phyloP scores from a whole-genome alignment of 2,329 filamentous ascomycete species.

The Drechmeria coniospora region DNA sequence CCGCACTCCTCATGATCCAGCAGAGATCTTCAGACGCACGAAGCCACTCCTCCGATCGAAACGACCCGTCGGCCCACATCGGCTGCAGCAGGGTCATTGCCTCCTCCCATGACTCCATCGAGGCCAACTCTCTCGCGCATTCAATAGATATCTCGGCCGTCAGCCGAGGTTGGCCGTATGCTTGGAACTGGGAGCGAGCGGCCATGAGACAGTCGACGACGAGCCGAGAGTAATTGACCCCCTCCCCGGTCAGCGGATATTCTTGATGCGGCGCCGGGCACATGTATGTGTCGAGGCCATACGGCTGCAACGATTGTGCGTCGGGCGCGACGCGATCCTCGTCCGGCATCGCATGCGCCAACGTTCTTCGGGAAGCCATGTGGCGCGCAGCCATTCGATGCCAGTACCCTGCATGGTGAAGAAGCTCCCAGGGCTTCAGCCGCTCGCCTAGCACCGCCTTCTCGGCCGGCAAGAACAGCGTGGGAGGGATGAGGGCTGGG shows the following conservation, averaged over 20 bases:
- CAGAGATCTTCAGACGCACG: constrained; percentile 43
- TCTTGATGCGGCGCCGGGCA: constrained; percentile 49
- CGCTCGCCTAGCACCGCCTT: constrained; percentile 42
- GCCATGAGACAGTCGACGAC: constrained; percentile 36
- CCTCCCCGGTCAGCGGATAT: constrained; percentile 32
- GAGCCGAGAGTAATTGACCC: constrained; percentile 38
- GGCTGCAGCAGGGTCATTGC: constrained; percentile 38
- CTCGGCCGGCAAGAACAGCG: constrained; percentile 37
- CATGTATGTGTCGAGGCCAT: constrained; percentile 50
- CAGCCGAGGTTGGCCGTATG: constrained; percentile 35
- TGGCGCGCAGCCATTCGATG: constrained; percentile 46
- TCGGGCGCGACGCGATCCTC: constrained; percentile 39
- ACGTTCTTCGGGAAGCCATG: constrained; percentile 31
- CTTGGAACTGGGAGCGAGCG: constrained; percentile 37
- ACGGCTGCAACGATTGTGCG: constrained; percentile 30
- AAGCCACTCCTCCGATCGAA: constrained; percentile 44
- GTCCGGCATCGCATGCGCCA: constrained; percentile 42
- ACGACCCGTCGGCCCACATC: constrained; percentile 41
- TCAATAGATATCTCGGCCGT: constrained; percentile 42
- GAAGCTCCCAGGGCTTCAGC: constrained; percentile 44
- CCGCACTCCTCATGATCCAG: constrained; percentile 45
- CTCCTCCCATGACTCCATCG: constrained; percentile 34
- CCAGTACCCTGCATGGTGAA: constrained; percentile 56
- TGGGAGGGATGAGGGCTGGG: constrained; percentile 29
- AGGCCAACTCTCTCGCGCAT: constrained; percentile 38